Evolutionary conservation across 2,329 filamentous ascomycete species (phyloP).

Genomic region (Pleoardoris graminearum): DNA sequence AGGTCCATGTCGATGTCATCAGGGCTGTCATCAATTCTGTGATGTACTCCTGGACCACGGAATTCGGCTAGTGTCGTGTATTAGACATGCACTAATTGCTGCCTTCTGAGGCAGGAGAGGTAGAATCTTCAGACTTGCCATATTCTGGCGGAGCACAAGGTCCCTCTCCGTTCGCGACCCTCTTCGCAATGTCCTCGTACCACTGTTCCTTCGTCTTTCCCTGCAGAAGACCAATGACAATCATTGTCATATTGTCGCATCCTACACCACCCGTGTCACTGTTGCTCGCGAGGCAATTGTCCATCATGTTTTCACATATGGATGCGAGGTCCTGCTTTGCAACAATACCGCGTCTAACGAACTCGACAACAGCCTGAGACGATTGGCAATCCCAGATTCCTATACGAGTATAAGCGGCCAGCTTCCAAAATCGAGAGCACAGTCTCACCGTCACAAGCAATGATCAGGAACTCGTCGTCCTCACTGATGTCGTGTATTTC

Average conservation of each 20-base stretch:
- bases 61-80: constrained; percentile 52
- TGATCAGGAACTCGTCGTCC: constrained; percentile 81
- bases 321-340: constrained; percentile 92
- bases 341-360: constrained; percentile 92
- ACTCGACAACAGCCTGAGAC: constrained; percentile 95
- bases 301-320: constrained; percentile 99
- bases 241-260: constrained; percentile 99
- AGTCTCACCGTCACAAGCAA: constrained; percentile 49
- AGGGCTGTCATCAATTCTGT: constrained; percentile 54
- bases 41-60: constrained; percentile 55
- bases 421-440: neutral
- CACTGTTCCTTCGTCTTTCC: constrained; percentile 96
- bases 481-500: constrained; percentile 86
- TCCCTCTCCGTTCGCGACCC: constrained; percentile 94
- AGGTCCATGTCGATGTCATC: constrained; percentile 73
- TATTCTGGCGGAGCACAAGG: constrained; percentile 99
- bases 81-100: constrained; percentile 43
- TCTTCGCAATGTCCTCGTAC: constrained; percentile 93
- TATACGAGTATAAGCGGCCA: constrained; percentile 46
- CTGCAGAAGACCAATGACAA: constrained; percentile 82
- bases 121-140: constrained; percentile 70
- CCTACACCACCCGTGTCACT: constrained; percentile 97
- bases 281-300: constrained; percentile 97
- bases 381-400: constrained; percentile 99
- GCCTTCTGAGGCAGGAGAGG: constrained; percentile 39